Evolutionary conservation across 805 yeast genomes (phyloP), one percentile per base, ranked within the genome.

Genomic region (Metschnikowia picachoensis): DNA sequence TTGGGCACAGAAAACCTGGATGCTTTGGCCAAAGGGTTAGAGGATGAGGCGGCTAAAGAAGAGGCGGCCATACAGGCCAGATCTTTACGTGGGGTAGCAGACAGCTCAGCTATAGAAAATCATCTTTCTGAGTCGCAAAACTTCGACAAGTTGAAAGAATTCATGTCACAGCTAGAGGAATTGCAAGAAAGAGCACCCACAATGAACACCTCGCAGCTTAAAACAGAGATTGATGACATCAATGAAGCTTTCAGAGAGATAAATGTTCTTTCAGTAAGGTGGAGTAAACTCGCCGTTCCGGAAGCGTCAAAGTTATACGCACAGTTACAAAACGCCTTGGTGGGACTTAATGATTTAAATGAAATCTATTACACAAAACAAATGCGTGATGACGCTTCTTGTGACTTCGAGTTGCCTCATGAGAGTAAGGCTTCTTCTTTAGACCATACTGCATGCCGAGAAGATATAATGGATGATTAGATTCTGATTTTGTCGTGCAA

Each of bases 281-380:
- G 44, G 44, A 30, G 44, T 29, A 35, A 41, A 34, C 31, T 35
- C 13, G 34, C 34, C n/a, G 30, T 16, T 20, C 34, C 38, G 11
- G 42, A 39, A 12, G 42, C n/a, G 16, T 12, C 35, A 6, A 12
- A 31, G 13, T 17, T 39, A 15, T 35, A 41, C 33, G 34, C 32
- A 11, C 13, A 10, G 10, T 27, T 41, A 20, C 35, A 29, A 30
- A 16, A 35, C 11, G 17, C 7, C 4, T 39, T 41, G 16, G 28
- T 34, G 17, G 35, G 16, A 8, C 34, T 41, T 14, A 35, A 35
- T 15, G 38, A 41, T 27, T 16, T 41, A n/a, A 17, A 41, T 29
- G 17, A n/a, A 17, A 27, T 35, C 7, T 35, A 29, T 13, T 4
- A 5, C 20, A 25, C 8, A 8, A 28, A 14, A 15, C 27, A 37